A percentile compares a stretch with the other conserved stretches of the same genome.
These are phyloP conservation scores for Thalassiosira profunda DNA, from an alignment of 108 stramenopile species.

Conservation along the genomic window DNA sequence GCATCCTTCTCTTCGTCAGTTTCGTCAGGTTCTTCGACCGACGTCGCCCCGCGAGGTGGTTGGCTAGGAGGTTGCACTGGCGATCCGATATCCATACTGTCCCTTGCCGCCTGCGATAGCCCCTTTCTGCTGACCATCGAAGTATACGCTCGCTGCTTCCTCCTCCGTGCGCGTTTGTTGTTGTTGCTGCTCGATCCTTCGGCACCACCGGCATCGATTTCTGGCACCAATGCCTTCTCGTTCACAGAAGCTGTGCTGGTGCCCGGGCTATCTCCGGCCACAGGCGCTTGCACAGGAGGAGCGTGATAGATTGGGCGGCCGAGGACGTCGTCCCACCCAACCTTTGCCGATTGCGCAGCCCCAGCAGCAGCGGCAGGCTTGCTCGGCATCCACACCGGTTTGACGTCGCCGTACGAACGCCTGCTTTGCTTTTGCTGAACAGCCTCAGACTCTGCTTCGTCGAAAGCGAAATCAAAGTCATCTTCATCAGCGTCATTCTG, in stretches of 20 bases:
- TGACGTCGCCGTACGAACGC: conserved; percentile 30
- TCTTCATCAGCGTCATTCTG: too few species aligned
- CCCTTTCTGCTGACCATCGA: conserved; percentile 16
- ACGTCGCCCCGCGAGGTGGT: not conserved
- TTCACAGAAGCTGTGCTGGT: too few species aligned
- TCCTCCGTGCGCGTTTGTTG: conserved; percentile 11
- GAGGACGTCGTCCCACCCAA: conserved; percentile 21
- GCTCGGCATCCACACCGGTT: conserved; percentile 28
- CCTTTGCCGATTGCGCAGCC: not conserved
- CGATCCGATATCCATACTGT: conserved; percentile 26
- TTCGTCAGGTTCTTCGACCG: too few species aligned
- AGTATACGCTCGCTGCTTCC: conserved; percentile 20
- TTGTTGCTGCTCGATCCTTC: too few species aligned
- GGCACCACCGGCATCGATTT: not conserved
- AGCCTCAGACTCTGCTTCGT: too few species aligned
- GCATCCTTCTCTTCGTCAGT: not conserved
- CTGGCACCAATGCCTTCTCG: conserved; percentile 8
- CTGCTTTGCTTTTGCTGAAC: too few species aligned
- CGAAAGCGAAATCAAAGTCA: too few species aligned
- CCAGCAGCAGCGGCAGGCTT: not conserved
- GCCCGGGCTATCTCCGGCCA: too few species aligned
- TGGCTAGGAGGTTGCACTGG: not conserved
- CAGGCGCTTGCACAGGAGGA: conserved; percentile 18
- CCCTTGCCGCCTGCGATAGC: conserved; percentile 2
- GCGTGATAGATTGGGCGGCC: conserved; percentile 17